Evolutionary conservation across 345 rosid genomes (phyloP), one percentile per base, ranked within the genome.

Genomic region (Aethionema arabicum): DNA sequence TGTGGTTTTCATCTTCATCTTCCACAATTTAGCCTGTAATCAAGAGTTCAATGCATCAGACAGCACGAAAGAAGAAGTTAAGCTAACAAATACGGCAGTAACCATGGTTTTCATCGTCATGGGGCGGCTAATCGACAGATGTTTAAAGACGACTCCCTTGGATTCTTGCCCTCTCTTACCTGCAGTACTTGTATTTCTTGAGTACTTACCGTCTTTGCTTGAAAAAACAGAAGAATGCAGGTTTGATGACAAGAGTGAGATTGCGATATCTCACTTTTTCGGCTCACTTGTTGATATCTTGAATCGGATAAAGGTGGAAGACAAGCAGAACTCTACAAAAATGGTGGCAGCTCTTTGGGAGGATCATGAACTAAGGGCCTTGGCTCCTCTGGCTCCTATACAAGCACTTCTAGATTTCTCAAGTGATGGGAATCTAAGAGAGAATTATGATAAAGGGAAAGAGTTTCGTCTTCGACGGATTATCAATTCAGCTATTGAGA

Each of bases 361-460:
- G 77, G 96, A 92, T 75, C 82, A 82, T 16, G 95, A 92, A 67
- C 75, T 92, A 67, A 80, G 86, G 64, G 91, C 91, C 37, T 84
- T 85, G 78, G 76, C 81, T 49, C 86, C 97, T 41, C 52, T 84
- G 61, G 84, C 80, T 58, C 68, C 42, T 58, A 35, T 61, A 5
- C 93, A 85, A 33, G 65, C 4, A 3, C 63, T 57, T 14, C 54
- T 81, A 49, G 88, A 89, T 74, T 92, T 85, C 79, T 75, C 91
- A 52, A 72, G 67, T 78, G 56, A 75, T 5, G 42, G 63, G 61
- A 82, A 62, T 50, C 60, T 73, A 31, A 57, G 56, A 10, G 80
- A 76, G 32, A 67, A 74, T 69, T 83, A 31, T 39, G 75, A 77
- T 60, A 68, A 73, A 61, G 85, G 85, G 55, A 69, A 29, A 45